Evolutionary conservation across 139 green algal genomes (phyloP).

Genomic region (Tetraselmis chui): DNA sequence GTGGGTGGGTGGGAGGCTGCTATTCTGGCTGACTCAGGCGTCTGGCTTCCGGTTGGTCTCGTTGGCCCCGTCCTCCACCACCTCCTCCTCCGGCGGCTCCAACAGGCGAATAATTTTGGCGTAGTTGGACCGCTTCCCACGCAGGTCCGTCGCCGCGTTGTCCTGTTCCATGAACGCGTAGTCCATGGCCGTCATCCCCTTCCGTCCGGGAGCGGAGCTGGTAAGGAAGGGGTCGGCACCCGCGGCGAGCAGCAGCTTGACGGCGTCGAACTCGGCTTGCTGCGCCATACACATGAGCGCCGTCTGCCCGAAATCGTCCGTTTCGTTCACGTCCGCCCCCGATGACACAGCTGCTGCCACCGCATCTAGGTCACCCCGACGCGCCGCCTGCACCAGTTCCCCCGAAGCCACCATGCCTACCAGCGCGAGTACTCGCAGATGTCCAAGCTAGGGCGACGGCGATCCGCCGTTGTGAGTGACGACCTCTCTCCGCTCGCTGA

Average conservation of each 20-base stretch:
- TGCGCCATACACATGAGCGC: neutral
- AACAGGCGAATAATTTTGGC: neutral
- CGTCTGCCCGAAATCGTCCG: neutral
- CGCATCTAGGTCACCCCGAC: neutral
- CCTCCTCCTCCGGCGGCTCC: neutral
- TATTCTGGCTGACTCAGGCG: too few species aligned
- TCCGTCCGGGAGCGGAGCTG: neutral
- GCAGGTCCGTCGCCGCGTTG: neutral
- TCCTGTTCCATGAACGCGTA: neutral
- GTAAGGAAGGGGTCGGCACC: neutral
- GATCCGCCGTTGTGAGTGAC: too few species aligned
- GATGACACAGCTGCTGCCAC: neutral
- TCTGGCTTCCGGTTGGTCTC: neutral
- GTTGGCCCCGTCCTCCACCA: neutral
- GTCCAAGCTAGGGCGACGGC: too few species aligned
- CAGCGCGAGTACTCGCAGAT: too few species aligned
- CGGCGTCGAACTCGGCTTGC: neutral
- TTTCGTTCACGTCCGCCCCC: neutral
- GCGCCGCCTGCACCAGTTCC: neutral
- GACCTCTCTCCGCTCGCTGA: too few species aligned
- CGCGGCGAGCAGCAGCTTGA: neutral
- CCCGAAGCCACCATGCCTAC: neutral
- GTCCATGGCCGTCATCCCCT: neutral
- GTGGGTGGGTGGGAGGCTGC: too few species aligned
- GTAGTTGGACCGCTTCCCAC: neutral